Conservation (phyloP, 306 rosid genomes). For the Citrullus amarus region DNA sequence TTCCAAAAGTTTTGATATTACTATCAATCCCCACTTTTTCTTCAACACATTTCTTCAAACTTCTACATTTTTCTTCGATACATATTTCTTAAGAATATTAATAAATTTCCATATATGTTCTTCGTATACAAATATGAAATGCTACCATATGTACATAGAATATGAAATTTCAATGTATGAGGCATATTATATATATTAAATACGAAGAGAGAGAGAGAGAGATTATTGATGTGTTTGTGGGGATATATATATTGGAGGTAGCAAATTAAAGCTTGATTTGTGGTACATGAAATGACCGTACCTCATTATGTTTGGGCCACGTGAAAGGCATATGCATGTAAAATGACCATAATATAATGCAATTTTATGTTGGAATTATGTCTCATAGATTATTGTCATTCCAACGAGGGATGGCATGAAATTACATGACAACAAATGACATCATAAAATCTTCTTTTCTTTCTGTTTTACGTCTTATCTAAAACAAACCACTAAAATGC, state of each 20-base stretch:
- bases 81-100: no score
- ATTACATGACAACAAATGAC: not conserved
- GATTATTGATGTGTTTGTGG: not conserved
- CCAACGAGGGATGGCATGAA: slow-evolving; percentile 6
- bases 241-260: not conserved
- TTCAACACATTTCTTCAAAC: not conserved
- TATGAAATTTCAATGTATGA: not conserved
- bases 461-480: slow-evolving; percentile 1
- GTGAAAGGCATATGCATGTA: slow-evolving; percentile 49
- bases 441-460: not conserved
- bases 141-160: not conserved
- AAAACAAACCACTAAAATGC: slow-evolving; percentile 9
- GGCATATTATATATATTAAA: not conserved
- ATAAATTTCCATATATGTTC: no score
- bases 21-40: not conserved
- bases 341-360: slow-evolving; percentile 10
- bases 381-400: slow-evolving; percentile 26
- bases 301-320: slow-evolving; percentile 58
- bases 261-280: not conserved
- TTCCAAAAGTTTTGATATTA: slow-evolving; percentile 11
- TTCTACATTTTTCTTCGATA: not conserved
- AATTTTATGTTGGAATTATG: slow-evolving; percentile 19
- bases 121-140: no score
- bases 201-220: not conserved
- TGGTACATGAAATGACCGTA: slow-evolving; percentile 23